phyloP scores from a whole-genome alignment of 257 asterid genomes.

The Forsythia viridissima region DNA sequence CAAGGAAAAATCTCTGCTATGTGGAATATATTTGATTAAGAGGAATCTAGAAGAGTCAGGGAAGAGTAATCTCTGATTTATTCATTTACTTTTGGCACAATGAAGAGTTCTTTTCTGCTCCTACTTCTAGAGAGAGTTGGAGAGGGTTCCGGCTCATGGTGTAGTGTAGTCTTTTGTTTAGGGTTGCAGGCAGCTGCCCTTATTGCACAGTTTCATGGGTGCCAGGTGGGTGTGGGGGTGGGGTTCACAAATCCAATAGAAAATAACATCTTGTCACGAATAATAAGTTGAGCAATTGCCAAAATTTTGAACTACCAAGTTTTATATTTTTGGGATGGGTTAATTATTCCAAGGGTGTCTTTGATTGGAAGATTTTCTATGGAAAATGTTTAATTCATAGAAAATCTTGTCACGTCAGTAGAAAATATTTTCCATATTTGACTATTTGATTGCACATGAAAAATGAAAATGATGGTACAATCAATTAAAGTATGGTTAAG shows the following conservation, averaged over 20 bases:
- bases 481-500: too few relatives aligned
- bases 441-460: too few relatives aligned
- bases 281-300: not conserved
- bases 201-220: not conserved
- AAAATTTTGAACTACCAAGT: too few relatives aligned
- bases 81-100: not conserved
- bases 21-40: not conserved
- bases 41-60: conserved; percentile 25
- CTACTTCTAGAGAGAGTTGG: conserved; percentile 12
- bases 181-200: not conserved
- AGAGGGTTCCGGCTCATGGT: not conserved
- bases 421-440: too few relatives aligned
- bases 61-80: not conserved
- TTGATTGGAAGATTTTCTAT: too few relatives aligned
- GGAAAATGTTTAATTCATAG: too few relatives aligned
- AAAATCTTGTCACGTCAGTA: too few relatives aligned
- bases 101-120: not conserved
- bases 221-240: not conserved
- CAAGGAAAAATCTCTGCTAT: not conserved
- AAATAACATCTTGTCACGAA: not conserved
- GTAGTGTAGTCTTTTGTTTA: not conserved
- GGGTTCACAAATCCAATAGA: not conserved
- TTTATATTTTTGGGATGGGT: too few relatives aligned
- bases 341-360: too few relatives aligned
- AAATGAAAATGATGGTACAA: too few relatives aligned